phyloP scores from a whole-genome alignment of 441 rosid species.

The Manihot esculenta region DNA sequence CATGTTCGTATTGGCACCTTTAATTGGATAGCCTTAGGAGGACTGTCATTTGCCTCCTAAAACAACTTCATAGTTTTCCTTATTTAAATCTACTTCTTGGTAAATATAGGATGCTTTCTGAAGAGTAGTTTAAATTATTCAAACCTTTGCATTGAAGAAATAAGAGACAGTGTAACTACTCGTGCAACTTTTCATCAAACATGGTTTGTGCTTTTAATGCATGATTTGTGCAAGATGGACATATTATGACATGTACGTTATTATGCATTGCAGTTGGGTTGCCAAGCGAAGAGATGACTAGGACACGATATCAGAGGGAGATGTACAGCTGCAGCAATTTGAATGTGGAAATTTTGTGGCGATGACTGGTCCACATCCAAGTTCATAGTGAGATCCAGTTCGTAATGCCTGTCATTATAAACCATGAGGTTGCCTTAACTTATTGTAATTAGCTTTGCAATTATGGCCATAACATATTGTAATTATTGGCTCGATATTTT shows the following conservation, averaged over 20 bases:
- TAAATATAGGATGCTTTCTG: background rate
- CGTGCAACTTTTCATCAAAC: background rate
- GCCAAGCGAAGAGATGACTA: background rate
- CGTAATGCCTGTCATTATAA: background rate
- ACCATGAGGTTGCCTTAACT: background rate
- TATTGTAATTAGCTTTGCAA: slow-evolving; percentile 7
- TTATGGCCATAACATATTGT: background rate
- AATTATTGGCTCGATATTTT: background rate
- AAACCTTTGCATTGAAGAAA: background rate
- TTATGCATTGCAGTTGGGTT: slow-evolving; percentile 3
- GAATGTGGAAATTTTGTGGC: background rate
- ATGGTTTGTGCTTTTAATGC: background rate
- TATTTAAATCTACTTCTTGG: too few species aligned
- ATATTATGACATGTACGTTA: background rate
- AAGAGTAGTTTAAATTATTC: background rate
- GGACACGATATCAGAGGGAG: background rate
- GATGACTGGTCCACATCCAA: background rate
- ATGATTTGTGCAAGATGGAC: background rate
- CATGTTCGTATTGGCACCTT: background rate
- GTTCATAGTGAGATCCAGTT: background rate
- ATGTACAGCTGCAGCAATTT: background rate
- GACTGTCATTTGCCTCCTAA: too few species aligned
- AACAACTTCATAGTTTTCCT: too few species aligned
- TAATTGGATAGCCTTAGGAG: background rate
- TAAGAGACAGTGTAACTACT: background rate